phyloP scores from a whole-genome alignment of 305 asterid genomes.

The Solanum hybrid region DNA sequence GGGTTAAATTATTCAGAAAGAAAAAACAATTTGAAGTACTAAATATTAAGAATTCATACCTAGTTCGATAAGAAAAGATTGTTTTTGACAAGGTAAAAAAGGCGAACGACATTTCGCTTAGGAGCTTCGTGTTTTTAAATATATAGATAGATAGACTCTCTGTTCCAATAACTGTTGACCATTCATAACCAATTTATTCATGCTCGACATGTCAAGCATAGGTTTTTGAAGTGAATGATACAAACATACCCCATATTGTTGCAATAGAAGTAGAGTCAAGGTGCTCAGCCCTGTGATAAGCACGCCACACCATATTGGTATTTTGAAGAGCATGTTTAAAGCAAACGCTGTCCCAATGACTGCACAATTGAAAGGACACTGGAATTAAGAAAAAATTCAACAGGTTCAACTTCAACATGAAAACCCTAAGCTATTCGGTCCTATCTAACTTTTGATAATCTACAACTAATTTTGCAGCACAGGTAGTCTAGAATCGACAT shows the following conservation, averaged over 20 bases:
- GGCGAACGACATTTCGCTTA: background rate
- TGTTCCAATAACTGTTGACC: background rate
- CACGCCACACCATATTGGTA: conserved; percentile 90
- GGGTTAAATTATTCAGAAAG: background rate
- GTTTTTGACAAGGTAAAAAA: background rate
- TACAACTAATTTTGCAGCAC: background rate
- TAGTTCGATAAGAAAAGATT: background rate
- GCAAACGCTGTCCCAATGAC: conserved; percentile 99
- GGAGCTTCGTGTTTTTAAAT: background rate
- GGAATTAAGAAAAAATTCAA: background rate
- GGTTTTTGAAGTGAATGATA: background rate
- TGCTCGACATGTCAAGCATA: background rate
- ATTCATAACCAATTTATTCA: background rate
- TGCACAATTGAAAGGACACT: conserved; percentile 15
- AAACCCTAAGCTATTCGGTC: background rate
- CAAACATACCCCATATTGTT: conserved; percentile 86
- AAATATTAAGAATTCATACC: background rate
- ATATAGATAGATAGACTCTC: background rate
- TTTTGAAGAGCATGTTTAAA: conserved; percentile 77
- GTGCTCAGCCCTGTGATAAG: conserved; percentile 95
- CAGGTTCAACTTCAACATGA: background rate
- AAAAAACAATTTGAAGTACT: background rate
- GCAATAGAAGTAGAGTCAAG: conserved; percentile 62
- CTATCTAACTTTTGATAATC: background rate
- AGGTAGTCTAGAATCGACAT: background rate